Evolutionary conservation across 768 basidiomycete genomes (phyloP).

Genomic region (Lentinus brumalis): DNA sequence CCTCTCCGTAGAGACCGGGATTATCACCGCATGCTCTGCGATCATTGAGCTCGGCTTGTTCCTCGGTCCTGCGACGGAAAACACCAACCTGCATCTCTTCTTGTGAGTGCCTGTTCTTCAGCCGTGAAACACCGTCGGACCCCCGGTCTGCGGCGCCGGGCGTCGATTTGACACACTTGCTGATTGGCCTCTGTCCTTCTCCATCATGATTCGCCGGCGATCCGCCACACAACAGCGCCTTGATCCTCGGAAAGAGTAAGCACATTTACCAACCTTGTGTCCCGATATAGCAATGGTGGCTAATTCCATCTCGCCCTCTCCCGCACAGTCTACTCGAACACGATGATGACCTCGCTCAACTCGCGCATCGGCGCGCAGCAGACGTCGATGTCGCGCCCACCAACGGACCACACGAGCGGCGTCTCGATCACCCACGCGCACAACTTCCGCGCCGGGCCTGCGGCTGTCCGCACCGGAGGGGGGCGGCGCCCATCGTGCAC

Average conservation of each 20-base stretch:
- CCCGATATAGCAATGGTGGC: neutral
- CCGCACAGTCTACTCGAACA: neutral
- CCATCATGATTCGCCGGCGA: neutral
- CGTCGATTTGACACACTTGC: too few species aligned
- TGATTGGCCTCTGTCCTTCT: too few species aligned
- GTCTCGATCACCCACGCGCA: neutral
- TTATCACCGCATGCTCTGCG: neutral
- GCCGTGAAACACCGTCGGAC: neutral
- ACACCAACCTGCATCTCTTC: slow-evolving; percentile 2
- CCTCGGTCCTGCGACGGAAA: neutral
- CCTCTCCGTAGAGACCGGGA: neutral
- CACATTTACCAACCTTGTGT: too few species aligned
- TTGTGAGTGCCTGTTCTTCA: neutral
- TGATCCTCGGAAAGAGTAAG: neutral
- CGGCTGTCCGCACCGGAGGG: neutral
- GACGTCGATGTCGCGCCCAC: neutral
- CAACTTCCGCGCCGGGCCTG: neutral
- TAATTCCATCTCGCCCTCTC: neutral
- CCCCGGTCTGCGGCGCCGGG: neutral
- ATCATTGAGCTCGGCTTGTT: slow-evolving; percentile 1
- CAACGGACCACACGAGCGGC: neutral
- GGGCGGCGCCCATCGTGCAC: neutral
- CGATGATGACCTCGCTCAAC: neutral
- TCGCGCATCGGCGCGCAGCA: neutral
- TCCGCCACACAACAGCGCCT: neutral